These are phyloP conservation scores for Solanum hybrid DNA, from an alignment of 305 asterid species.

Conservation along the genomic window DNA sequence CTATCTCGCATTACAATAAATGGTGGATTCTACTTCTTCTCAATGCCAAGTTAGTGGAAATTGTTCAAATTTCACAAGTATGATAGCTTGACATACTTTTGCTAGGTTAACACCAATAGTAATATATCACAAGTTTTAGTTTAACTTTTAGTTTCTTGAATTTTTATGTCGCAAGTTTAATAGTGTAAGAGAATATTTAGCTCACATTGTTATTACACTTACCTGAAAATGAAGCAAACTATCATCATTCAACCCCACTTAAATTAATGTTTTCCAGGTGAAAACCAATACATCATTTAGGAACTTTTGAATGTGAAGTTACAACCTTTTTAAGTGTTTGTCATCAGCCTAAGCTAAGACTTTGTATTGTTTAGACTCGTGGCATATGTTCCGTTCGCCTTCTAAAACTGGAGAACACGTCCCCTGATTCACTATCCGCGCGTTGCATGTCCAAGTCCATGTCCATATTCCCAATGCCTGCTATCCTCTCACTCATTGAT, in stretches of 20 bases:
- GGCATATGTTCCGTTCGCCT: conserved; percentile 20
- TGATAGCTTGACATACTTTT: not conserved
- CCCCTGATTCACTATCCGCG: conserved; percentile 41
- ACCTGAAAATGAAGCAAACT: not conserved
- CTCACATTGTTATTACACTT: not conserved
- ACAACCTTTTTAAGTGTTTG: not conserved
- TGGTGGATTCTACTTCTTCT: not conserved
- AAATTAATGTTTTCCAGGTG: not conserved
- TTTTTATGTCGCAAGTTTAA: not conserved
- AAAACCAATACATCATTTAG: not conserved
- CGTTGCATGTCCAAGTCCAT: conserved; percentile 35
- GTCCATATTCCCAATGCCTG: not conserved
- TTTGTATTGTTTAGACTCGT: not conserved
- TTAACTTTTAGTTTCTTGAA: not conserved
- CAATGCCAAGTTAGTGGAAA: not conserved
- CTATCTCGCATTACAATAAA: not conserved
- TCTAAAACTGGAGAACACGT: conserved; percentile 36
- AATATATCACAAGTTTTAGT: not conserved
- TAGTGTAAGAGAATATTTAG: not conserved
- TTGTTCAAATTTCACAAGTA: not conserved
- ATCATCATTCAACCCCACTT: not conserved
- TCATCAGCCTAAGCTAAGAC: not conserved
- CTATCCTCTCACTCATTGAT: conserved; percentile 25
- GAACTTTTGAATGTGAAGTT: not conserved
- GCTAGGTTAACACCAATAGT: not conserved